Evolutionary conservation across 805 yeast species (phyloP), one percentile per base, ranked within the genome.

Genomic region (Ascoidea tarda): DNA sequence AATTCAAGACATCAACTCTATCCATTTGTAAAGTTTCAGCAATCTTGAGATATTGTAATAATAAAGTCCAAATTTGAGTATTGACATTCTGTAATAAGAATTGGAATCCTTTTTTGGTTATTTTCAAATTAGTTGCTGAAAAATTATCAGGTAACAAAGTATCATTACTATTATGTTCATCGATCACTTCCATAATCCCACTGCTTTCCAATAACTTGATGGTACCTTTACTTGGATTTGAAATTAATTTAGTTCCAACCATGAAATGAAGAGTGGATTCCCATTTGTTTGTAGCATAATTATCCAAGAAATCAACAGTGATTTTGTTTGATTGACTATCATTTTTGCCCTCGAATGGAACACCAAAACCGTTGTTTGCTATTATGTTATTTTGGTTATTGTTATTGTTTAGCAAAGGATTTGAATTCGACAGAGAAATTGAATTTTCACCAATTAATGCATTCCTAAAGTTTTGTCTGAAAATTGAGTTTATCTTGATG

Each of bases 191-290:
- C 96, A 93, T 90, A 51, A 93, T 71, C 2, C 91, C 91, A 56
- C 95, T 84, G 69, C 82, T 88, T 57, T 78, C 76, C 50, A 93
- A 70, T 32, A 93, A 70, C 16, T 81, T 76, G 50, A 93, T 70
- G 0, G 91, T 97, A 16, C 91, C 90, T n/a, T 76, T 75, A 49
- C 90, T 82, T 2, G 96, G 96, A 2, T 78, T 69, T 16, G 72
- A 75, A 8, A 77, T 72, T 49, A 82, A 69, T 51, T 87, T 86
- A 0, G 97, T 87, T 1, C 98, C 96, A 48, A 93, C 99, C 98
- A 93, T 91, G 69, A 84, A 93, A 72, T 93, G 98, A 60, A 93
- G 72, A 59, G 93, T 91, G 6, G 87, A 79, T 64, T 93, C 99
- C 99, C 99, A 93, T 63, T 85, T 88, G 49, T 75, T 77, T 5